Base-by-base conservation (phyloP, 768 basidiomycete species). In the Mycena indigotica region DNA sequence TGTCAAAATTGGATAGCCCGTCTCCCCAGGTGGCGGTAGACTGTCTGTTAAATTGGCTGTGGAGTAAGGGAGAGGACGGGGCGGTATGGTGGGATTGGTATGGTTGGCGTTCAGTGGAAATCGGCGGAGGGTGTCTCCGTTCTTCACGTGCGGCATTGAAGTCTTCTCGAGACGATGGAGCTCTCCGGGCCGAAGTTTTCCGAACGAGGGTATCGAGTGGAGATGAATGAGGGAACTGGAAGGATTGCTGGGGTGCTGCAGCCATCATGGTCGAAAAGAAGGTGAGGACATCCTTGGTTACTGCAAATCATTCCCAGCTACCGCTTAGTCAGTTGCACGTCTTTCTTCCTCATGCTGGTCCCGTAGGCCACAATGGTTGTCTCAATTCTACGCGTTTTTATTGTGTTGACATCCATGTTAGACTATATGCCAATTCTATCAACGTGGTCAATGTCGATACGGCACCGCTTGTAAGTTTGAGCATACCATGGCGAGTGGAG, bases 131-230 rank as follows among this genome's bases (percentile, higher is more conserved):
- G 69, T 3, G 75, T 70, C 50, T 48, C 3, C 53, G 59, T 25
- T 65, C 52, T 8, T 58, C 57, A 17, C 53, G 58, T 4, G 59
- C 35, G 25, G 50, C 46, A 25, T 52, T 58, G 28, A 15, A 29
- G 21, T 54, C 39, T 19, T 52, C 35, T 32, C 51, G 26, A n/a
- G 52, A 45, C 15, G 24, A 21, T 6, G 50, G 19, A 17, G 28
- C 19, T 55, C 50, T 64, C 21, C 60, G 55, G 12, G 79, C 74
- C 21, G 83, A 81, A 23, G 80, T 74, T 51, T 73, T 72, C 58
- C 78, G 75, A 52, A 77, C 76, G 52, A 84, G 74, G 12, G 74
- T 70, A 23, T 82, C 80, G 55, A 84, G 72, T 1, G 82, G 82
- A 6, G 83, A 84, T 5, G 78, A 73, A 55, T 71, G 66, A 46